Evolutionary conservation across 148 eudicot species (phyloP).

Genomic region (Mesembryanthemum crystallinum): DNA sequence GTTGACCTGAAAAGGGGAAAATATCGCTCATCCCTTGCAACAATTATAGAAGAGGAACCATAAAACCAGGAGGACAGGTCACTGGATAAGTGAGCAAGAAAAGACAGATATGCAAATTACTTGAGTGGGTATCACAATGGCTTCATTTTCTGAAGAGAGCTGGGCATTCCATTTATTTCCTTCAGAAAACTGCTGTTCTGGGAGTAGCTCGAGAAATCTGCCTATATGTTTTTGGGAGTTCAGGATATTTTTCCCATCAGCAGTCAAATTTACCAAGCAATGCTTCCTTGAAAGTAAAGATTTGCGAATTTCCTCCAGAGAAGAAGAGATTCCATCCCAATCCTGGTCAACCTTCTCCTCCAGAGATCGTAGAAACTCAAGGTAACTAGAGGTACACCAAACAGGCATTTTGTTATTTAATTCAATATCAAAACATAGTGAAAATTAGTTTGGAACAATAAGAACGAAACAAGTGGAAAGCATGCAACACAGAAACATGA

Average conservation of each 20-base stretch:
- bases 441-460: not conserved
- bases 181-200: constrained; percentile 42
- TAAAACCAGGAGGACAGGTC: not conserved
- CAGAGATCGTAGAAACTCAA: constrained; percentile 67
- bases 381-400: constrained; percentile 54
- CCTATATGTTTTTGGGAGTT: constrained; percentile 63
- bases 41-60: not conserved
- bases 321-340: constrained; percentile 73
- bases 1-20: constrained; percentile 57
- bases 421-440: not conserved
- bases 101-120: constrained; percentile 34
- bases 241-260: constrained; percentile 74
- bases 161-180: constrained; percentile 64
- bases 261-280: constrained; percentile 85
- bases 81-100: not conserved
- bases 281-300: constrained; percentile 64
- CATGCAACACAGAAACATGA: not conserved
- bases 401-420: constrained; percentile 5
- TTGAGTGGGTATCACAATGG: constrained; percentile 94
- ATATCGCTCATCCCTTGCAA: constrained; percentile 1
- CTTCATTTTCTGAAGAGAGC: constrained; percentile 75
- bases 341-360: constrained; percentile 77
- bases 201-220: constrained; percentile 84
- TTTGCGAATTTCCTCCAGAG: constrained; percentile 90
- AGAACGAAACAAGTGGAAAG: not conserved